Conservation (phyloP, 805 yeast species). For the Grigorovia transvaalensis region DNA sequence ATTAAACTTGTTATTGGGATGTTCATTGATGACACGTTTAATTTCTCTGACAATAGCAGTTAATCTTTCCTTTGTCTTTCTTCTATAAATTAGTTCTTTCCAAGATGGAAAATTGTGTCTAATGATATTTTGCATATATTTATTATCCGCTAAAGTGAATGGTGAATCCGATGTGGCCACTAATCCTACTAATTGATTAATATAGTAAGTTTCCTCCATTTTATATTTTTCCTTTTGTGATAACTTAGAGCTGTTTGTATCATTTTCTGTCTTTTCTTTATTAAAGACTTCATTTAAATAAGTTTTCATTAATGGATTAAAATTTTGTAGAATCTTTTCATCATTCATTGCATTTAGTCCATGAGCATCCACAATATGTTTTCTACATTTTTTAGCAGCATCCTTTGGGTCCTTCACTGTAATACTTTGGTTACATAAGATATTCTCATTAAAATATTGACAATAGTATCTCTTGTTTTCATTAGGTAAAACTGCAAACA, state of each 20-base stretch:
- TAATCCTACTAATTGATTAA: neutral
- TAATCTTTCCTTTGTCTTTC: neutral
- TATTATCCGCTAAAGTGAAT: neutral
- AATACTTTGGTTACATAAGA: neutral
- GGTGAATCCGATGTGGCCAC: neutral
- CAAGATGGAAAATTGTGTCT: neutral
- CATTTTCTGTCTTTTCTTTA: neutral
- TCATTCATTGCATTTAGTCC: neutral
- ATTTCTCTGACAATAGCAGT: neutral
- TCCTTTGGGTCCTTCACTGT: neutral
- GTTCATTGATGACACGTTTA: neutral
- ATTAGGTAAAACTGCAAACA: neutral
- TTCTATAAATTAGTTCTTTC: neutral
- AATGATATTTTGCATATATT: neutral
- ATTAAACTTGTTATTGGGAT: neutral
- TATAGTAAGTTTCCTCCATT: neutral
- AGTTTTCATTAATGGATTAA: neutral
- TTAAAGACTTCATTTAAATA: neutral
- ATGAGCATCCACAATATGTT: neutral
- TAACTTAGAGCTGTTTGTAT: neutral
- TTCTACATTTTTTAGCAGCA: neutral
- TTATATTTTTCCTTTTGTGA: neutral
- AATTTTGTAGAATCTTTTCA: neutral
- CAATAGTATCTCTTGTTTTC: neutral
- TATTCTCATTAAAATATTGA: neutral